Base-by-base conservation (phyloP, 768 basidiomycete genomes). In the Glaciozyma martinii region DNA sequence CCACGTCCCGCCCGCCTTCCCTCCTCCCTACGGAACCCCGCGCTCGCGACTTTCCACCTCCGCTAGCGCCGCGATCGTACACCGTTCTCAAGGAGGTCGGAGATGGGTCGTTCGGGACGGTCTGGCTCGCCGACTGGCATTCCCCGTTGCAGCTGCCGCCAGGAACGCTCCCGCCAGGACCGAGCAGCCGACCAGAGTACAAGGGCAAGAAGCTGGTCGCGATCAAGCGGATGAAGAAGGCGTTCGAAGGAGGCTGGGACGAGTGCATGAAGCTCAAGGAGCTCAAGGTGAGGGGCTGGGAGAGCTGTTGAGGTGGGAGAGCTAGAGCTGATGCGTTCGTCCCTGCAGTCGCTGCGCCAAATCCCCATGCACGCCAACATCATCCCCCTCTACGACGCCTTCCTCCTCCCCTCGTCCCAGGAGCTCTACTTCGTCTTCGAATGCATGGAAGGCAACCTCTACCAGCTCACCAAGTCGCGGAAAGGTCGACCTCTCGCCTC, bases 351-450 rank as follows among this genome's bases (percentile, higher is more conserved):
- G 30, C 81, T 99, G 66, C 89, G 90, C 61, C 85, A 86, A 67
- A 97, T 99, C 75, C 86, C 92, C 42, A 87, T 88, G 75, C 95
- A 99, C 78, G 89, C 89, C 32, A 92, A 94, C 76, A 90, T 99
- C 78, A 97, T 99, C 76, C 94, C 95, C 65, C 82, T 99, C 71
- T 99, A 98, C 81, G 95, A 99, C 78, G 93, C 90, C 74, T 99
- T 98, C 80, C 88, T 99, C 71, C 85, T 92, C n/a, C 95, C 95
- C 7, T 84, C 86, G 71, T 83, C 90, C 66, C 90, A 90, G 77
- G 93, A 99, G 78, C 89, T 99, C 72, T 95, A 98, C 78, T 98
- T 98, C 75, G 94, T 98, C 55, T 99, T 99, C 78, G 95, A 99
- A 78, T 93, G 92, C 74, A 98, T 99, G 95, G 95, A 99, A 78